phyloP scores from a whole-genome alignment of 306 rosid species.

The Malus sylvestris region DNA sequence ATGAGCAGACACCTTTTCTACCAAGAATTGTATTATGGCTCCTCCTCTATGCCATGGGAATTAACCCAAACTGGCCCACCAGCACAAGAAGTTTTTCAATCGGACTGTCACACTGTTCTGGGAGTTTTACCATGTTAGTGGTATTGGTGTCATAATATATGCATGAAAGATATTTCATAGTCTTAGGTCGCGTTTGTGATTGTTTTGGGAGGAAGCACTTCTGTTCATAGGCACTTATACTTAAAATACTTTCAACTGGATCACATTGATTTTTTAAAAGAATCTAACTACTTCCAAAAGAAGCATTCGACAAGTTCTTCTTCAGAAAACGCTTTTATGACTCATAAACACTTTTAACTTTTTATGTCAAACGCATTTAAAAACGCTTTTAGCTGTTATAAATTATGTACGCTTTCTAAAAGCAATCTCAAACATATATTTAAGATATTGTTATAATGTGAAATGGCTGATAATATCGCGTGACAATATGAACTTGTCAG shows the following conservation, averaged over 20 bases:
- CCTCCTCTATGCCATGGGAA: neutral
- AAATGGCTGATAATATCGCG: too few species aligned
- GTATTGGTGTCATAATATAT: neutral
- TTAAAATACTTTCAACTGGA: neutral
- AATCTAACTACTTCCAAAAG: neutral
- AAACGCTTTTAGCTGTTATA: too few species aligned
- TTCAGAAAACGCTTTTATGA: fast-evolving
- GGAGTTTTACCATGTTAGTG: too few species aligned
- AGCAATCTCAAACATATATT: too few species aligned
- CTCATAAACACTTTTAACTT: neutral
- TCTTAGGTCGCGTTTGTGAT: neutral
- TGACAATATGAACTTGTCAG: too few species aligned
- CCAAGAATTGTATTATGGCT: neutral
- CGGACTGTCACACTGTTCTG: neutral
- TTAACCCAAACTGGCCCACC: neutral
- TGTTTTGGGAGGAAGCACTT: neutral
- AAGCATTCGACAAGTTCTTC: neutral
- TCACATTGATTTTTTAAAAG: too few species aligned
- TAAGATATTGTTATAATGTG: neutral
- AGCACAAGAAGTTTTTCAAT: neutral
- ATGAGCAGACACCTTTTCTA: neutral
- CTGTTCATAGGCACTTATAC: fast-evolving
- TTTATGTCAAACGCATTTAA: neutral
- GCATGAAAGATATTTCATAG: too few species aligned
- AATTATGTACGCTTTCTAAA: neutral